Evolutionary conservation across 208 protist species (phyloP).

Genomic region (Novymonas esmeraldas): DNA sequence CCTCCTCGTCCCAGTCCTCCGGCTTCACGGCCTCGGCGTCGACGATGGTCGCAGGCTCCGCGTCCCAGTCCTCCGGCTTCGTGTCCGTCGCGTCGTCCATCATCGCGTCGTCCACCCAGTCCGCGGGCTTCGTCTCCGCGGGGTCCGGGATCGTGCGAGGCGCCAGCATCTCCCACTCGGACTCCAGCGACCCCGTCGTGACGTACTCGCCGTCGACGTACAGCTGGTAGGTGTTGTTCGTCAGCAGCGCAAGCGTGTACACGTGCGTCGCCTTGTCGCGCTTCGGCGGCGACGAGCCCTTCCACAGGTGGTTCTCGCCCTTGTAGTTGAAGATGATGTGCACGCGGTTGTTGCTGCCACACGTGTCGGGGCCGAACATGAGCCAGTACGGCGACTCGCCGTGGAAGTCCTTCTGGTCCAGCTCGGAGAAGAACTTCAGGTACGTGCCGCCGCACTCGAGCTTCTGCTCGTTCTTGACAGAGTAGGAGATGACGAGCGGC

Average conservation of each 20-base stretch:
- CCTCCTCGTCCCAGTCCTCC: slow-evolving; percentile 92
- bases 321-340: slow-evolving; percentile 96
- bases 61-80: slow-evolving; percentile 94
- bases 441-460: slow-evolving; percentile 95
- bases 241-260: slow-evolving; percentile 92
- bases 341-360: slow-evolving; percentile 75
- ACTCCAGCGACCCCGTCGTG: slow-evolving; percentile 69
- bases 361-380: slow-evolving; percentile 97
- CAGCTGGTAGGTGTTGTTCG: slow-evolving; percentile 94
- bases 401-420: slow-evolving; percentile 83
- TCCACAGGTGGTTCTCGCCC: slow-evolving; percentile 91
- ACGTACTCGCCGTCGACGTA: slow-evolving; percentile 81
- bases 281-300: slow-evolving; percentile 51
- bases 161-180: slow-evolving; percentile 91
- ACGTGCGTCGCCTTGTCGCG: slow-evolving; percentile 90
- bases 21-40: slow-evolving; percentile 93
- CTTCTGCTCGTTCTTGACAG: slow-evolving; percentile 90
- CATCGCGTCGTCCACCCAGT: slow-evolving; percentile 80
- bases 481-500: slow-evolving; percentile 92
- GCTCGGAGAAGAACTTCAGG: slow-evolving; percentile 91
- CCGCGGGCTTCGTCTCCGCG: slow-evolving; percentile 89
- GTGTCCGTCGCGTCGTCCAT: slow-evolving; percentile 91
- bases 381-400: slow-evolving; percentile 92
- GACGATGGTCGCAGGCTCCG: slow-evolving; percentile 71
- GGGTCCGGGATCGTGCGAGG: slow-evolving; percentile 89